A percentile compares a stretch with the other conserved stretches of the same genome.
phyloP scores from a whole-genome alignment of 768 basidiomycete genomes.

The Rhodotorula babjevae region DNA sequence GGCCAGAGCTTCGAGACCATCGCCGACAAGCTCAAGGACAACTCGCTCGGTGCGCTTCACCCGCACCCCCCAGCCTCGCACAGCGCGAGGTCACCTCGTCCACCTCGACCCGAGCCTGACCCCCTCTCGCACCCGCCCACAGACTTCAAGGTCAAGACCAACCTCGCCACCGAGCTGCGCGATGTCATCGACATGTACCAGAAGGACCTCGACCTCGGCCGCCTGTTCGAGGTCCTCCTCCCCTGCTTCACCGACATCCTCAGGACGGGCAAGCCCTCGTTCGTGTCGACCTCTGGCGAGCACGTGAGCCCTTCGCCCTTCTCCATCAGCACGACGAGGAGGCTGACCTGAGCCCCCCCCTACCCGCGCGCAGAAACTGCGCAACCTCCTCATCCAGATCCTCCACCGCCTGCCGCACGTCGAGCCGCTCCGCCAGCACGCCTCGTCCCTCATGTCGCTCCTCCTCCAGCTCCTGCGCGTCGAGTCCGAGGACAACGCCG shows the following conservation, averaged over 20 bases:
- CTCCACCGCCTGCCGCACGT: conserved; percentile 77
- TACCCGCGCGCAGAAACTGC: conserved; percentile 61
- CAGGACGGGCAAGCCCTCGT: conserved; percentile 33
- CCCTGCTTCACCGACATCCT: conserved; percentile 41
- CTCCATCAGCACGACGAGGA: no score
- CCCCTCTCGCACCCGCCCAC: not conserved
- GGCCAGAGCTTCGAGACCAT: conserved; percentile 30
- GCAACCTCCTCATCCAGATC: conserved; percentile 80
- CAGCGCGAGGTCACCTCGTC: not conserved
- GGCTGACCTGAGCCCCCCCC: not conserved
- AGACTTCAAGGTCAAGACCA: conserved; percentile 37
- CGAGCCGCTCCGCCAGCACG: conserved; percentile 69
- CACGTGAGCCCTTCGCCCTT: conserved; percentile 32
- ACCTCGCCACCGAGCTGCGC: conserved; percentile 41
- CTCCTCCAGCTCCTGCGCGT: conserved; percentile 76
- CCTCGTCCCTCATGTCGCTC: conserved; percentile 64
- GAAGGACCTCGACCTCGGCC: conserved; percentile 40
- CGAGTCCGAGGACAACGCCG: conserved; percentile 95
- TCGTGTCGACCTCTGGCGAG: conserved; percentile 34
- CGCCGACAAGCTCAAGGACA: conserved; percentile 23
- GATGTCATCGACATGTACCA: conserved; percentile 42
- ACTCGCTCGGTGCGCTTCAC: not conserved
- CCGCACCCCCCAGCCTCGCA: not conserved
- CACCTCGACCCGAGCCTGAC: not conserved
- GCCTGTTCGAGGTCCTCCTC: conserved; percentile 39